These are phyloP conservation scores for Nidularia pulvinata DNA, from an alignment of 768 basidiomycete genomes.

Conservation along the genomic window DNA sequence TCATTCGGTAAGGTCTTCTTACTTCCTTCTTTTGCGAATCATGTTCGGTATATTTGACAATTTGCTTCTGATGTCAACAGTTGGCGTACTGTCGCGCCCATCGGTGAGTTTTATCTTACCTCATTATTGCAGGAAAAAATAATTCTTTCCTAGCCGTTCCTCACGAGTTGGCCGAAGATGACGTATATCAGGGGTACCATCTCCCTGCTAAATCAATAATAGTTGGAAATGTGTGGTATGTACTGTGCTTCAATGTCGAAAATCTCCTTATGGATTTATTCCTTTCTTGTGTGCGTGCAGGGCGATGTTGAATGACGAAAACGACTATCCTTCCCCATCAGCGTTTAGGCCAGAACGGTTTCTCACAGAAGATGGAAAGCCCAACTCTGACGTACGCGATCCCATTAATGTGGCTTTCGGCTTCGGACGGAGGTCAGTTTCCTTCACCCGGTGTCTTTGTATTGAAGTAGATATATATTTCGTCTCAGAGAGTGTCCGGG, in stretches of 20 bases:
- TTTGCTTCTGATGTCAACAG: conserved; percentile 2
- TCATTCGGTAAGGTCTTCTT: conserved; percentile 9
- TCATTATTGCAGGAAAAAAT: background rate
- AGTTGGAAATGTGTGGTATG: conserved; percentile 23
- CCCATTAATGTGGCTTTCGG: conserved; percentile 22
- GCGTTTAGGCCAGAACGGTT: conserved; percentile 36
- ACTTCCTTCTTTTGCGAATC: background rate
- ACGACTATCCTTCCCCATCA: conserved; percentile 15
- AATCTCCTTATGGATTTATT: background rate
- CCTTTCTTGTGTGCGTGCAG: conserved; percentile 4
- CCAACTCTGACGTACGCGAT: conserved; percentile 19
- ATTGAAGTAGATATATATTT: too few species aligned
- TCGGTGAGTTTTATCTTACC: conserved; percentile 12
- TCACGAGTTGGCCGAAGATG: conserved; percentile 26
- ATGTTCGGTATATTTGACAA: background rate
- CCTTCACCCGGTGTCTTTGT: too few species aligned
- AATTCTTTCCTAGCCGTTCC: conserved; percentile 14
- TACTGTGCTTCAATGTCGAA: background rate
- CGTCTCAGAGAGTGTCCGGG: too few species aligned
- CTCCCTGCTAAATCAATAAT: conserved; percentile 36
- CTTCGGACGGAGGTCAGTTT: conserved; percentile 21
- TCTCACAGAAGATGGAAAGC: conserved; percentile 24
- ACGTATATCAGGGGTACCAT: conserved; percentile 34
- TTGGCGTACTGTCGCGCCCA: conserved; percentile 21
- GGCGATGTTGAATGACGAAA: conserved; percentile 14